These are phyloP conservation scores for Botrytis elliptica DNA, from an alignment of 2,329 filamentous ascomycete species.

Conservation along the genomic window DNA sequence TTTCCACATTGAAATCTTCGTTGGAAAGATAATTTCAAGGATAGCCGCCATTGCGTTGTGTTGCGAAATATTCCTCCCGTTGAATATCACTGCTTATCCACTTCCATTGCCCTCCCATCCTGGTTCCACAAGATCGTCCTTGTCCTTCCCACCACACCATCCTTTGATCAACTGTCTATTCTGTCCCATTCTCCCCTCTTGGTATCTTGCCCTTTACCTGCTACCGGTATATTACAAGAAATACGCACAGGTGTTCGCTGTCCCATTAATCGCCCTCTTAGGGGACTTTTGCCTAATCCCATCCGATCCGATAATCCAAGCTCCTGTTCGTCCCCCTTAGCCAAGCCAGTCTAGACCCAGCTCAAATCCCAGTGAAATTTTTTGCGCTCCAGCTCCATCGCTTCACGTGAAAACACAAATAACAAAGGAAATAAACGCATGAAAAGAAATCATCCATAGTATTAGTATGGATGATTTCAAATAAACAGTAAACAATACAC, in stretches of 20 bases:
- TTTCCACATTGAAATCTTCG: neutral
- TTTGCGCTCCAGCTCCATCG: constrained; percentile 21
- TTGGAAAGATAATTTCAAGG: constrained; percentile 13
- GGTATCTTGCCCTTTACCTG: constrained; percentile 4
- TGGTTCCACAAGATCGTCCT: neutral
- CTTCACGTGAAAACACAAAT: constrained; percentile 9
- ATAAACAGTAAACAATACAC: constrained; percentile 14
- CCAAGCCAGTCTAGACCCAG: constrained; percentile 13
- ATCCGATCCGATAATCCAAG: constrained; percentile 17
- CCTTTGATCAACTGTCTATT: neutral
- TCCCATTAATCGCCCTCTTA: constrained; percentile 16
- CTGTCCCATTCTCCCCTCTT: neutral
- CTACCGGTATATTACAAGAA: constrained; percentile 20
- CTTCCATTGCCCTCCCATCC: neutral
- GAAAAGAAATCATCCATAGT: neutral
- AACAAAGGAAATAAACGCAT: constrained; percentile 5
- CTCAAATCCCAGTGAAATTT: neutral
- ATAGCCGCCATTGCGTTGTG: neutral
- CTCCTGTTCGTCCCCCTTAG: constrained; percentile 7
- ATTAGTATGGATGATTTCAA: constrained; percentile 10
- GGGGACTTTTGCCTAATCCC: constrained; percentile 3
- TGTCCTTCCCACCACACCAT: neutral
- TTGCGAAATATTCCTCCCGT: neutral
- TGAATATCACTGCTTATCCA: neutral
- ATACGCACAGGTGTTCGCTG: neutral